phyloP scores from a whole-genome alignment of 2,329 filamentous ascomycete genomes.

The Mycosphaerella sp. region DNA sequence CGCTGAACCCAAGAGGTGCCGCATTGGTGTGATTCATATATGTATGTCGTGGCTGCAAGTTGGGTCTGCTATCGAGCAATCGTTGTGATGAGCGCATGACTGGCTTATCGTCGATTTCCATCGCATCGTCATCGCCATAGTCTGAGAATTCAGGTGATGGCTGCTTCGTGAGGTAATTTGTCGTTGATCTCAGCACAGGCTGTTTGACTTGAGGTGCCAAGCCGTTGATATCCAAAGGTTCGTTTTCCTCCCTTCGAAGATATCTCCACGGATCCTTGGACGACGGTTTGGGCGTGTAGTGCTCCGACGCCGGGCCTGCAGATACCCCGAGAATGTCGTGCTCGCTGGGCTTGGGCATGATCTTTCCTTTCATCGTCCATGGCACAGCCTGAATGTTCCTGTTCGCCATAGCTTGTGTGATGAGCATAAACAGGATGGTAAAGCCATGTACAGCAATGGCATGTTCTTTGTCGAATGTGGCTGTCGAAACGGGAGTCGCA shows the following conservation, averaged over 20 bases:
- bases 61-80: conserved; percentile 15
- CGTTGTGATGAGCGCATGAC: conserved; percentile 19
- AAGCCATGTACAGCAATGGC: conserved; percentile 50
- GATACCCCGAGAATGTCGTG: conserved; percentile 25
- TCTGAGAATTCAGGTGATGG: conserved; percentile 26
- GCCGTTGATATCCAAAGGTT: conserved; percentile 35
- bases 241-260: conserved; percentile 20
- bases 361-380: conserved; percentile 29
- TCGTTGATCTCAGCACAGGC: conserved; percentile 12
- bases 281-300: conserved; percentile 24
- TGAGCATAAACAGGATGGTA: conserved; percentile 47
- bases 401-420: conserved; percentile 30
- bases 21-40: conserved; percentile 14
- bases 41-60: conserved; percentile 16
- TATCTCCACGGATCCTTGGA: conserved; percentile 26
- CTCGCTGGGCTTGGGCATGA: conserved; percentile 31
- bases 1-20: conserved; percentile 14
- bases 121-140: conserved; percentile 45
- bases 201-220: conserved; percentile 25
- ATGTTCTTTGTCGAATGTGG: conserved; percentile 23
- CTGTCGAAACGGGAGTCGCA: conserved; percentile 16
- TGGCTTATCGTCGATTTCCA: conserved; percentile 62
- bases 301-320: conserved; percentile 25
- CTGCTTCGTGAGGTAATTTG: conserved; percentile 19
- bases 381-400: conserved; percentile 22